Evolutionary conservation across 306 rosid species (phyloP), one percentile per base, ranked within the genome.

Genomic region (Benincasa hispida): DNA sequence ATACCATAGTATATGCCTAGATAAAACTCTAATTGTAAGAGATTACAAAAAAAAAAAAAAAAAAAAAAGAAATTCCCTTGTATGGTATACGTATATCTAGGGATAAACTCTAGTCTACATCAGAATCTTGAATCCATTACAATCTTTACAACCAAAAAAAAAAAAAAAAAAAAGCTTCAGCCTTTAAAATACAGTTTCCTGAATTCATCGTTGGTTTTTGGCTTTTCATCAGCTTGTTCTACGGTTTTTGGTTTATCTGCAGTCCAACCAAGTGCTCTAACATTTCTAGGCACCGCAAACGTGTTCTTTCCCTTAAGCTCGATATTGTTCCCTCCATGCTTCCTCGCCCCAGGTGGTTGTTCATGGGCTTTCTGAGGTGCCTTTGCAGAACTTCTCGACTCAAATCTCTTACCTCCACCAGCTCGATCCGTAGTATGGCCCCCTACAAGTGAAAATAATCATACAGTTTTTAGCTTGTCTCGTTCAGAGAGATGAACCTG

Each of bases 161-260:
- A n/a, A n/a, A n/a, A n/a, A n/a, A n/a, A 22, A 35, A 75, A 39
- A 10, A 39, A 10, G 35, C 80, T 73, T 22, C 78, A 88, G 79
- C 84, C 83, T 79, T 80, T 74, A 25, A 86, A 62, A 69, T 90
- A 88, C 91, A 94, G 88, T 45, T 87, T 90, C 79, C 97, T 87
- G 88, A 91, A 94, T 85, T 94, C 99, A 17, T 89, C 93, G 75
- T 94, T 94, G 76, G 95, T 85, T 77, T 90, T 94, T 25, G 97
- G 99, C 78, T 32, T 82, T 60, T 88, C 96, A 59, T 86, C 95
- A 5, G 47, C 85, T 34, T 70, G 70, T 55, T 84, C 89, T 79
- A 78, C 85, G 2, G 72, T 42, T 74, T 77, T 86, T 27, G 88
- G 91, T 82, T 87, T 84, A 82, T 84, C 85, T 7, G 80, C 83